Conservation (phyloP, 2,329 filamentous ascomycete species). For the Fusarium praegraminearum region DNA sequence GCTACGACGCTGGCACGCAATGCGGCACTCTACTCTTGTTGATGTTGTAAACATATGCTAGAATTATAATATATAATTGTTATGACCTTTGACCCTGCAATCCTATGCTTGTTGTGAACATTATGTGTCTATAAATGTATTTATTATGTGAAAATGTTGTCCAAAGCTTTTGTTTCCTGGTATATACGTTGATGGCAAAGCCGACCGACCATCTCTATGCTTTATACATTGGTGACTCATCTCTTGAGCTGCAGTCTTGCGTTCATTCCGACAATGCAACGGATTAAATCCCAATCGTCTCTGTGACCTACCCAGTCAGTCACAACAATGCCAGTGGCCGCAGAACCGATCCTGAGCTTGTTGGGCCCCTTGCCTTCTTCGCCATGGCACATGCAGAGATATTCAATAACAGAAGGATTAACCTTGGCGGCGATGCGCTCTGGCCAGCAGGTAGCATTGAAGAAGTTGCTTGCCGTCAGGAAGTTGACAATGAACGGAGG, state of each 20-base stretch:
- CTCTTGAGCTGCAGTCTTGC: conserved; percentile 67
- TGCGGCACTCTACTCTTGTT: too few species aligned
- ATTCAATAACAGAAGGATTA: conserved; percentile 79
- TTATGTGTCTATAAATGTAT: background rate
- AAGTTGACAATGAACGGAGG: conserved; percentile 90
- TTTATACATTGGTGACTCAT: background rate
- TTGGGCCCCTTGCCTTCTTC: conserved; percentile 63
- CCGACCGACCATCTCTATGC: too few species aligned
- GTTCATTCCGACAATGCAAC: conserved; percentile 93
- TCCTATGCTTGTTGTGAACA: background rate
- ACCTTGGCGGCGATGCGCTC: conserved; percentile 89
- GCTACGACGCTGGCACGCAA: background rate
- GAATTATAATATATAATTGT: background rate
- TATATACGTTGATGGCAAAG: background rate
- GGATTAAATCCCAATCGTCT: conserved; percentile 91
- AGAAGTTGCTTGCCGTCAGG: conserved; percentile 91
- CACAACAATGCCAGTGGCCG: conserved; percentile 86
- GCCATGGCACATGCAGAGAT: conserved; percentile 70
- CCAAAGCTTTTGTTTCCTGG: background rate
- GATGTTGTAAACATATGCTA: background rate
- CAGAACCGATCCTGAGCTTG: conserved; percentile 71
- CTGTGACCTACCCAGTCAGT: conserved; percentile 92
- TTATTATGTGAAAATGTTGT: background rate
- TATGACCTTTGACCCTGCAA: background rate
- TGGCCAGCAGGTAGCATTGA: conserved; percentile 91